Evolutionary conservation across 2,329 filamentous ascomycete species (phyloP), one percentile per base, ranked within the genome.

Genomic region (Nemania sp.): DNA sequence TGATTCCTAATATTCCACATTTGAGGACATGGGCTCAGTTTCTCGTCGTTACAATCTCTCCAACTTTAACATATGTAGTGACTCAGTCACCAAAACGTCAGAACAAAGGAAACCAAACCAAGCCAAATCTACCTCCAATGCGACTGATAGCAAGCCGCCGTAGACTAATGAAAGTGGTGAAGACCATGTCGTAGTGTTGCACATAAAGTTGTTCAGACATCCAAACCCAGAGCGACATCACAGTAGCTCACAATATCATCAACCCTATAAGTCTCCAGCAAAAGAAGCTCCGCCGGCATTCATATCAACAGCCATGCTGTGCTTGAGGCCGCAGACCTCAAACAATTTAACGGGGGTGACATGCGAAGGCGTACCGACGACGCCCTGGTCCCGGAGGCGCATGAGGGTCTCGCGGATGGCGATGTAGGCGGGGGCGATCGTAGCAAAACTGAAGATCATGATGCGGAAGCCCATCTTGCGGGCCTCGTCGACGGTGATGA

Each of bases 391-490:
- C 69, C 75, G 77, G 14, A 80, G 59, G 15, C 64, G 59, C 19
- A 67, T 54, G 14, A 75, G 61, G 3, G 68, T 72, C 19, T 72
- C 70, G 31, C 66, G 67, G 14, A 79, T 75, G 5, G 73, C 75
- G 7, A 68, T 56, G 48, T 76, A 77, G 0, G 75, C 78, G 5
- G 79, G 76, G 11, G 73, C 78, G 34, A 83, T 66, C 0, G 76
- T 72, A 6, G 75, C 69, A 43, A 76, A 77, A 4, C 81, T 80
- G 62, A 80, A 82, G 51, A 86, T 86, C 41, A 83, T 79, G 52
- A 86, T 74, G 54, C 76, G 75, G 67, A 81, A 86, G 0, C 83
- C 83, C 61, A 84, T 73, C 34, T 77, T 71, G 55, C 73, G 73
- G 6, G 81, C 82, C 60, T 85, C 78, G 0, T 76, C 67, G 2